Evolutionary conservation across 2,329 filamentous ascomycete species (phyloP), one percentile per base, ranked within the genome.

Genomic region (Ophiostoma sp.): DNA sequence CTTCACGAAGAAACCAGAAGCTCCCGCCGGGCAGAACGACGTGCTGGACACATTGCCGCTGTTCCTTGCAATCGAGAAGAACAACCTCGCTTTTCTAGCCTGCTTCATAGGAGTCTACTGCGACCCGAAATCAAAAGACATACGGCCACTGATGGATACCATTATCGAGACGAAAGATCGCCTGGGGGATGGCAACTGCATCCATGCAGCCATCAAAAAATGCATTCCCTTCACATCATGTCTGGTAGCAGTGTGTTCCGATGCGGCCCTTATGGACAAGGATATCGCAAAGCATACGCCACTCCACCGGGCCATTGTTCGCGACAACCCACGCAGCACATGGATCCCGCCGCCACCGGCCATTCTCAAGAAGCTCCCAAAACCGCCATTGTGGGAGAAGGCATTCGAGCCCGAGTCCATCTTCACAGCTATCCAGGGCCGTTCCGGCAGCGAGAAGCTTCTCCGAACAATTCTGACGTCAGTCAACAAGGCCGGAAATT

Each of bases 1-100:
- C 6, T 62, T 62, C 38, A 62, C 58, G n/a, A 40, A 62, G 12
- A 62, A 62, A 38, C 58, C 58, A 36, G 58, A 62, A 11, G 58
- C 58, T 5, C 58, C 58, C 5, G 36, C 27, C 3, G 58, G 58
- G 12, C 58, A 36, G 18, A 62, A 62, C n/a, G 36, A 62, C 5
- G 41, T 41, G 36, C 36, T n/a, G 2, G 58, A 40, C 36, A n/a
- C 36, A 7, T 38, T 62, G 1, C 58, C 58, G 2, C 9, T 62
- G 36, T 62, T n/a, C n/a, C 58, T 40, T 9, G 36, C 58, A 4
- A n/a, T 62, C 1, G 58, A 62, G 14, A 41, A 41, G 9, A 62
- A 62, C 4, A 62, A 62, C 41, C 38, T 62, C 14, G 58, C 58
- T 16, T 62, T 62, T 42, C 27, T 62, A 1, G 58, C 58, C 9